phyloP scores from a whole-genome alignment of 345 rosid genomes.

The Boechera divaricarpa region DNA sequence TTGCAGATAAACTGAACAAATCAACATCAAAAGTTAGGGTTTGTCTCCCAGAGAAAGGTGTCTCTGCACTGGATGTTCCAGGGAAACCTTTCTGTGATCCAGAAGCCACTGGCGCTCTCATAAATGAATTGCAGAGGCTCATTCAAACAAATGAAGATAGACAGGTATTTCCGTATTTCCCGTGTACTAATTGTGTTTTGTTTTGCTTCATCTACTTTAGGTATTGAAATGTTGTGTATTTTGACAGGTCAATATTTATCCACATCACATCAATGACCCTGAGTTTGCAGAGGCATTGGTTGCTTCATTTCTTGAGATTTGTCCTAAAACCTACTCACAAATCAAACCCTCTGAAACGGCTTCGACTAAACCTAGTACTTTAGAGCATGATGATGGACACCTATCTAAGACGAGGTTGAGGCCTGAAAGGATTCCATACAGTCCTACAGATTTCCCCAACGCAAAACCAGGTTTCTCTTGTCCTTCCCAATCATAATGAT shows the following conservation, averaged over 20 bases:
- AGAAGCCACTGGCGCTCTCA: slow-evolving; percentile 66
- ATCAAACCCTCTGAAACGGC: slow-evolving; percentile 42
- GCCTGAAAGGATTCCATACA: slow-evolving; percentile 52
- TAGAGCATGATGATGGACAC: slow-evolving; percentile 23
- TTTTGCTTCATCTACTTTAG: slow-evolving; percentile 25
- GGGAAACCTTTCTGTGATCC: slow-evolving; percentile 85
- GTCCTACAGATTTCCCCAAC: slow-evolving; percentile 78
- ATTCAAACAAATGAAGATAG: slow-evolving; percentile 63
- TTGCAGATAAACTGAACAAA: slow-evolving; percentile 79
- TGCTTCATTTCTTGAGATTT: slow-evolving; percentile 72
- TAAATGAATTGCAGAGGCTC: slow-evolving; percentile 64
- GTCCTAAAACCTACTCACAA: slow-evolving; percentile 43
- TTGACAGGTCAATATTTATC: slow-evolving; percentile 62
- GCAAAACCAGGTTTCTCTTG: slow-evolving; percentile 74
- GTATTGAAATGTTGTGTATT: slow-evolving; percentile 27
- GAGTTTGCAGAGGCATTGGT: slow-evolving; percentile 85
- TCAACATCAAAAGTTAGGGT: slow-evolving; percentile 65
- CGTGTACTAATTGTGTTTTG: slow-evolving; percentile 1
- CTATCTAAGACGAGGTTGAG: slow-evolving; percentile 37
- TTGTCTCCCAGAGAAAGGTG: slow-evolving; percentile 81
- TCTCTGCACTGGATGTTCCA: slow-evolving; percentile 85
- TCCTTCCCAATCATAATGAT: slow-evolving; percentile 18
- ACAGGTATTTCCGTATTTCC: slow-evolving; percentile 54
- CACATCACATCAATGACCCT: slow-evolving; percentile 80
- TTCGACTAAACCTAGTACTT: slow-evolving; percentile 37